Evolutionary conservation across 2,329 filamentous ascomycete genomes (phyloP).

Genomic region (Diaporthe aspalathi): DNA sequence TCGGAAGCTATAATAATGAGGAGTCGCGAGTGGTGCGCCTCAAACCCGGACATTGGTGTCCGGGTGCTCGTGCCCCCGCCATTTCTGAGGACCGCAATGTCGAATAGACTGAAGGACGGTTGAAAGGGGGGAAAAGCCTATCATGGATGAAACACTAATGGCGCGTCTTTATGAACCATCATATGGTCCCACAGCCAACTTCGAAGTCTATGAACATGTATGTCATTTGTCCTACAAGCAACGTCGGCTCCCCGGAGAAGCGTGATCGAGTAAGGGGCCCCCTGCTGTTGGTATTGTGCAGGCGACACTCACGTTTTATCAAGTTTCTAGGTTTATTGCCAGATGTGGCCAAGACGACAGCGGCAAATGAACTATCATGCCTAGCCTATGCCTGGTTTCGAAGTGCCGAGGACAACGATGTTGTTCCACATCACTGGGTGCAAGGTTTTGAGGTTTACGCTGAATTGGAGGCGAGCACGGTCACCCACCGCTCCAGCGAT

Average conservation of each 20-base stretch:
- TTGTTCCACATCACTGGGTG: slow-evolving; percentile 7
- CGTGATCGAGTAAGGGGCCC: neutral
- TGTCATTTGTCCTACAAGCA: slow-evolving; percentile 1
- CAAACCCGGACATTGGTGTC: slow-evolving; percentile 1
- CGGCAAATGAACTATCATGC: neutral
- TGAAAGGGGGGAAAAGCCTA: no score
- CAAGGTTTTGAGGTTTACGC: neutral
- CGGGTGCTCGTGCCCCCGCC: neutral
- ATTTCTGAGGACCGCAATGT: neutral
- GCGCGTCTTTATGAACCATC: neutral
- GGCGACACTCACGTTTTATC: neutral
- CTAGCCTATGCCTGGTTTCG: slow-evolving; percentile 8
- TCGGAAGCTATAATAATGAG: neutral
- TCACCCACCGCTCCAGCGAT: neutral
- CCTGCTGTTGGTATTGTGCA: neutral
- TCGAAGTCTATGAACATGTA: neutral
- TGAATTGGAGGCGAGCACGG: slow-evolving; percentile 1
- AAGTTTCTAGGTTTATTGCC: neutral
- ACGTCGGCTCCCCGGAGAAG: neutral
- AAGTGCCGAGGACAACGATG: neutral
- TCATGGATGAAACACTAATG: no score
- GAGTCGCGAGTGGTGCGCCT: neutral
- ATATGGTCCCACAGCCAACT: no score
- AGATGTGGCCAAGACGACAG: slow-evolving; percentile 1
- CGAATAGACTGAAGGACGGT: neutral